Percentiles rank a stretch among this genome's conserved stretches.
Conservation (phyloP, 257 asterid genomes). For the Capsicum rhomboideum region DNA sequence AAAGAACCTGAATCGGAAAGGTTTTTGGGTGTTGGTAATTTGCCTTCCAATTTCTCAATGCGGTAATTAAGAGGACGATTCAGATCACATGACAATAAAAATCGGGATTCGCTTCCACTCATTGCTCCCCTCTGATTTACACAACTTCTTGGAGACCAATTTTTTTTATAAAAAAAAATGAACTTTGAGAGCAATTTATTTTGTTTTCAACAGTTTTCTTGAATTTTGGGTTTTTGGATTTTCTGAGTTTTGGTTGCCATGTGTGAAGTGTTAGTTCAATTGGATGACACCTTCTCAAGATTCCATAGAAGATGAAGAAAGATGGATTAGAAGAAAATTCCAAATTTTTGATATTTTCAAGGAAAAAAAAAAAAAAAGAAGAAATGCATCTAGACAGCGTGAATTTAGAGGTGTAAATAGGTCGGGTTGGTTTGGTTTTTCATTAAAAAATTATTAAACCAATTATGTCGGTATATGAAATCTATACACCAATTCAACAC, state of each 20-base stretch:
- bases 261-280: no score
- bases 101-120: conserved; percentile 81
- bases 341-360: no score
- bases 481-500: no score
- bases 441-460: no score
- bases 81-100: conserved; percentile 91
- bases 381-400: no score
- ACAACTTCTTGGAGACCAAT: not conserved
- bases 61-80: conserved; percentile 84
- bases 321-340: no score
- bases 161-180: no score
- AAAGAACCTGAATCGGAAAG: conserved; percentile 51
- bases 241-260: not conserved
- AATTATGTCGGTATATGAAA: no score
- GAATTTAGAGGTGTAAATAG: no score
- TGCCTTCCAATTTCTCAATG: conserved; percentile 89
- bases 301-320: not conserved
- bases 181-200: not conserved
- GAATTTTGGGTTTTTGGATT: not conserved
- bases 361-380: no score
- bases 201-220: not conserved
- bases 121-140: conserved; percentile 11
- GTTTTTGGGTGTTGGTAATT: conserved; percentile 31
- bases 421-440: no score
- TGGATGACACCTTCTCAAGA: not conserved